Evolutionary conservation across 2,329 filamentous ascomycete genomes (phyloP).

Genomic region (Paracoccidioides lutzii): DNA sequence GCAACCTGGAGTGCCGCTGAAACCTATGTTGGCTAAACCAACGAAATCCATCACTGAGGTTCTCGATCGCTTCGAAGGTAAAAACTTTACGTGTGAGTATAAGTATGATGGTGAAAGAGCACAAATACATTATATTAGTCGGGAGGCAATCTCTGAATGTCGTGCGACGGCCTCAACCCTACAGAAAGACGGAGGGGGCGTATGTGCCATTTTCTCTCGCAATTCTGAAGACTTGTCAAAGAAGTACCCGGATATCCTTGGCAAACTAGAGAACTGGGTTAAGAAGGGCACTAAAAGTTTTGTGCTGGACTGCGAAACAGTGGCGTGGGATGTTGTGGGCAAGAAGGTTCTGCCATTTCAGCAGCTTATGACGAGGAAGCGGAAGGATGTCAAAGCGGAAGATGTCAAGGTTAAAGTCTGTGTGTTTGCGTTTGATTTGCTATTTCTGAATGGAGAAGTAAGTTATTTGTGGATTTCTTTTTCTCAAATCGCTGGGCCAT

Average conservation of each 20-base stretch:
- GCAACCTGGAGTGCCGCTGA: conserved; percentile 83
- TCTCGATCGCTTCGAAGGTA: conserved; percentile 86
- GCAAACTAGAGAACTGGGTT: conserved; percentile 78
- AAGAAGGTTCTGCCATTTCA: conserved; percentile 97
- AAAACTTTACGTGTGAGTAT: conserved; percentile 95
- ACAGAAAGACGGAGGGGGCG: conserved; percentile 53
- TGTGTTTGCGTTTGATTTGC: conserved; percentile 88
- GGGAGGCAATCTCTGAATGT: conserved; percentile 59
- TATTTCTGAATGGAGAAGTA: conserved; percentile 82
- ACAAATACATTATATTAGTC: conserved; percentile 95
- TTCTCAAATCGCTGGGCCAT: conserved; percentile 6
- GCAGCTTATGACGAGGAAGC: conserved; percentile 93
- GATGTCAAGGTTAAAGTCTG: conserved; percentile 96
- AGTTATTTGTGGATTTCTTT: conserved; percentile 6
- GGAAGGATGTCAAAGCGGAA: conserved; percentile 90
- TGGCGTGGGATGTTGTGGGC: conserved; percentile 87
- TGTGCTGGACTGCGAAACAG: conserved; percentile 95
- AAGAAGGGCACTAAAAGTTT: conserved; percentile 85
- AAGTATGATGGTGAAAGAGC: conserved; percentile 97
- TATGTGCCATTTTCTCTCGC: conserved; percentile 88
- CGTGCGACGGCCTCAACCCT: conserved; percentile 47
- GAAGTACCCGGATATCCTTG: conserved; percentile 93
- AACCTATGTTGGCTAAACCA: conserved; percentile 97
- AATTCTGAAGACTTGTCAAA: conserved; percentile 96
- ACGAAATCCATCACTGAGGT: conserved; percentile 98